Evolutionary conservation across 495 filamentous ascomycete genomes (phyloP).

Genomic region (Penicillium desertorum): DNA sequence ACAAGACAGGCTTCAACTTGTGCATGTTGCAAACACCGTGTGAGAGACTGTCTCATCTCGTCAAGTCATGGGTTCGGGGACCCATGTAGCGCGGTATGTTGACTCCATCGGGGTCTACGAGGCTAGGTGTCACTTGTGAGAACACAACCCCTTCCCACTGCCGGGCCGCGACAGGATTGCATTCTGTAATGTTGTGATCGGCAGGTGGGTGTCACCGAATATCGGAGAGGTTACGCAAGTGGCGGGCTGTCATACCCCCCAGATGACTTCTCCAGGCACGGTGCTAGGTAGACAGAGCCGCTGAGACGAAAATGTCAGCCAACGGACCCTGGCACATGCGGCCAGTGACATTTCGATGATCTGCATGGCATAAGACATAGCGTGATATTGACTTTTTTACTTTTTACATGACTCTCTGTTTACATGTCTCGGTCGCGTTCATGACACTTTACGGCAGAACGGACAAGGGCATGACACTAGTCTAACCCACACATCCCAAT

Average conservation of each 20-base stretch:
- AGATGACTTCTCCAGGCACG: constrained; percentile 5
- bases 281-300: constrained; percentile 7
- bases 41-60: not conserved
- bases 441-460: constrained; percentile 1
- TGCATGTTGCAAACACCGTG: not conserved
- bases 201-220: constrained; percentile 6
- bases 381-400: constrained; percentile 2
- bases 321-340: constrained; percentile 7
- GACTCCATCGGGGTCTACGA: not conserved
- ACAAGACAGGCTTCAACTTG: not conserved
- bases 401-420: constrained; percentile 4
- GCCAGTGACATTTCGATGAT: constrained; percentile 4
- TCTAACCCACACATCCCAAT: not conserved
- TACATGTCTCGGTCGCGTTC: constrained; percentile 16
- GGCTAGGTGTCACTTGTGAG: not conserved
- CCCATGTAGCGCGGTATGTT: not conserved
- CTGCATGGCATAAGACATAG: constrained; percentile 1
- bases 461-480: not conserved
- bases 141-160: constrained; percentile 1
- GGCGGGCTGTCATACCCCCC: constrained; percentile 13
- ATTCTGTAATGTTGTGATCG: constrained; percentile 11
- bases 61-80: not conserved
- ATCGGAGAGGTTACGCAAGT: constrained; percentile 14
- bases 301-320: constrained; percentile 16
- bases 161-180: constrained; percentile 15